Base-by-base conservation (phyloP, 805 yeast genomes). In the Saccharomycopsis fibuligera region DNA sequence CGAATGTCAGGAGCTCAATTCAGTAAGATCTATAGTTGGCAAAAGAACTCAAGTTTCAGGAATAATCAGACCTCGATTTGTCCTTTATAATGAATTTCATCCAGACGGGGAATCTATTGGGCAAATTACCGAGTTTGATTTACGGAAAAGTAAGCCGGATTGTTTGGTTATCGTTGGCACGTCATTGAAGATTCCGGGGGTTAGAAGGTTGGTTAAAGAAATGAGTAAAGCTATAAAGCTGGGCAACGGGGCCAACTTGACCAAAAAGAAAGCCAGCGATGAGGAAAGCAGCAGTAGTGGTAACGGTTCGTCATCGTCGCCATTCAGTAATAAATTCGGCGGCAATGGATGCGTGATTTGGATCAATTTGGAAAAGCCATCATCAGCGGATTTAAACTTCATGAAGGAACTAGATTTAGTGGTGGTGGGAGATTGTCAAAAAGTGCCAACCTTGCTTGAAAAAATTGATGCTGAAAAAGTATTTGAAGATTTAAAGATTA, bases 91-190 rank as follows among this genome's bases (percentile, higher is more conserved):
- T 68, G 87, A 89, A 58, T 71, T 73, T 48, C 86, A 89, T 60
- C 96, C 96, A 1, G 95, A 88, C 61, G 89, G 93, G 53, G 95
- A 91, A 40, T 76, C 83, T 25, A 87, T 89, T 42, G 96, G 96
- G 0, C 77, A 79, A 45, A 76, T 85, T 3, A 75, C 88, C 4
- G 83, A 83, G 16, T 56, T 71, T 2, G 96, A 89, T 62, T 63
- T 86, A 38, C 72, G 69, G 50, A 45, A 41, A 24, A 64, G 72
- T 9, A 74, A 73, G 35, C 89, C 95, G 16, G 96, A 89, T 61
- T 82, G 91, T 57, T 65, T 88, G 41, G 65, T 89, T 5, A 81
- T 89, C 45, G 86, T 84, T 5, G 96, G 96, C 2, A 89, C 96
- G 0, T 81, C 95, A 2, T 68, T 89, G 50, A 81, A 85, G 59